Evolutionary conservation across 192 early-diverging fungal genomes (phyloP), one percentile per base, ranked within the genome.

Genomic region (Irineochytrium annulatum): DNA sequence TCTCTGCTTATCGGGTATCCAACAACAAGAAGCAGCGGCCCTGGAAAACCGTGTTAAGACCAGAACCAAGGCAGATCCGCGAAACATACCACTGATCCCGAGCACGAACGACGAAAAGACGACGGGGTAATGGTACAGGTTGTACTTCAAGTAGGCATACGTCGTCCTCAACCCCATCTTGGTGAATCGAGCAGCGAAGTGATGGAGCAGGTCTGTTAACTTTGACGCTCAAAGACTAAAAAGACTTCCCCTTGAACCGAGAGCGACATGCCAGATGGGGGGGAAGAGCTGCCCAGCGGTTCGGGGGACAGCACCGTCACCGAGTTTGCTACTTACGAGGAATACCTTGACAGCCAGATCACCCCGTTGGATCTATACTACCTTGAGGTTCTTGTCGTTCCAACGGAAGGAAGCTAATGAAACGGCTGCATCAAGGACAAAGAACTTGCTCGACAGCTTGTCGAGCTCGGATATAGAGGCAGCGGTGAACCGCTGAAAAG

Each of bases 311-410:
- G 35, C 43, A 77, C 69, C 24, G 76, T 83, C 33, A 77, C 82
- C 34, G 83, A 85, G 56, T 84, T 81, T 68, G 75, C 73, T 19
- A 81, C 76, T 0, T 85, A 84, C 58, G 83, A 85, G 70, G 83
- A 85, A 34, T 85, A 85, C 67, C 68, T 85, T 5, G 83, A 85
- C 69, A 70, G 63, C 29, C 83, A 84, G 51, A 85, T 85, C 53
- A 76, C 76, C 3, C 63, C 79, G 0, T 35, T 80, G n/a, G 83
- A 85, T 60, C 62, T 85, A 19, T 85, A 70, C 68, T 85, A 84
- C 48, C 68, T 85, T 22, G 83, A 85, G 62, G 80, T 78, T 58
- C 6, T 49, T 13, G 11, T 13, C 17, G 11, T 24, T 6, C 13
- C 46, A 49, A 49, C 26, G 46, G 11, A 41, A 41, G 8, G 11